phyloP scores from a whole-genome alignment of 768 basidiomycete genomes.

The Mycena crocata region DNA sequence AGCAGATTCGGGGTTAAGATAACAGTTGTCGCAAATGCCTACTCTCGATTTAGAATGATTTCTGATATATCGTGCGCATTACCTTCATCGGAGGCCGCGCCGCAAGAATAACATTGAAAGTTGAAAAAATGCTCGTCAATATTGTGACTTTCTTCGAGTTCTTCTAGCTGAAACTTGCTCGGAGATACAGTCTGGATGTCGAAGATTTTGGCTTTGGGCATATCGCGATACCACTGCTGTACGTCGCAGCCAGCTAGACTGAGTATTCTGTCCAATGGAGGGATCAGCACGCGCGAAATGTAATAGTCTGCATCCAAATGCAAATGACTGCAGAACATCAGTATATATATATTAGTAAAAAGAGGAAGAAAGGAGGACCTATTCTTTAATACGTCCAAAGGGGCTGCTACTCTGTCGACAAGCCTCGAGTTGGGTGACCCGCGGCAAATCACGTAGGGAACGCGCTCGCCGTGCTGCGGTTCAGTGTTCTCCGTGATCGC shows the following conservation, averaged over 20 bases:
- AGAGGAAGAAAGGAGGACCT: slow-evolving; percentile 51
- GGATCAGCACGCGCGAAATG: slow-evolving; percentile 87
- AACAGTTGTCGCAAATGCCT: slow-evolving; percentile 80
- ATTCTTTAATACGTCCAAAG: slow-evolving; percentile 74
- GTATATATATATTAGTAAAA: not conserved
- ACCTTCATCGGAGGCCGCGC: slow-evolving; percentile 66
- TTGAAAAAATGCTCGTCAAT: slow-evolving; percentile 84
- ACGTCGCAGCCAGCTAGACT: slow-evolving; percentile 92
- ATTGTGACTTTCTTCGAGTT: slow-evolving; percentile 54
- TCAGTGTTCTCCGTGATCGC: slow-evolving; percentile 83
- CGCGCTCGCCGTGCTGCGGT: slow-evolving; percentile 91
- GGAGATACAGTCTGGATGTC: slow-evolving; percentile 49
- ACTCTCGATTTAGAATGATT: slow-evolving; percentile 3
- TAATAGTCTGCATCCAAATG: slow-evolving; percentile 92
- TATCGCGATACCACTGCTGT: slow-evolving; percentile 85
- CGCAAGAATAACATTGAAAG: slow-evolving; percentile 78
- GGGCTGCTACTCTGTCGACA: slow-evolving; percentile 81
- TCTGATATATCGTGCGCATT: not conserved
- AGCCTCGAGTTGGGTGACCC: slow-evolving; percentile 73
- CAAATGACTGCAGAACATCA: slow-evolving; percentile 57
- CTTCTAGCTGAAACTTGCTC: slow-evolving; percentile 34
- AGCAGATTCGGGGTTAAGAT: slow-evolving; percentile 60
- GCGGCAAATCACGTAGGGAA: slow-evolving; percentile 88
- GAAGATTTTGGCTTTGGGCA: slow-evolving; percentile 67
- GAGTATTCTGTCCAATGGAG: slow-evolving; percentile 91